These are phyloP conservation scores for Trypanosoma theileri DNA, from an alignment of 208 protist species.

Conservation along the genomic window DNA sequence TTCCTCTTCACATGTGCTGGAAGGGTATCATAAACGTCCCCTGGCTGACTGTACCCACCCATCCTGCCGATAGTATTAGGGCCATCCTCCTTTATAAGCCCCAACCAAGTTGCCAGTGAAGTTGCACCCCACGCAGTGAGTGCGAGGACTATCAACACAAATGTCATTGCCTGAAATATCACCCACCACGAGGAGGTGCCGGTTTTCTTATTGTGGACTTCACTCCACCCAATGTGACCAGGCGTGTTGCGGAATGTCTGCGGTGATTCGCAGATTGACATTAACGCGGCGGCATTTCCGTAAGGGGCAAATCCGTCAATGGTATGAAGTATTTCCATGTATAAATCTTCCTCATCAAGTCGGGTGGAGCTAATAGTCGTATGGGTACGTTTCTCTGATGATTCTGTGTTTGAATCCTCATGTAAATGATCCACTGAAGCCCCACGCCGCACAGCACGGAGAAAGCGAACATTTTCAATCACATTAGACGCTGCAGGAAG, in stretches of 20 bases:
- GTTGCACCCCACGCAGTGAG: not conserved
- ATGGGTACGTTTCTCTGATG: not conserved
- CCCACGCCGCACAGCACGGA: slow-evolving; percentile 41
- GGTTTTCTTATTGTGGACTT: slow-evolving; percentile 28
- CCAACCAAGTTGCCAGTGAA: not conserved
- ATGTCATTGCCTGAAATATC: slow-evolving; percentile 8
- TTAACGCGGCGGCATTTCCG: slow-evolving; percentile 42
- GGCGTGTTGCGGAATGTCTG: slow-evolving; percentile 34
- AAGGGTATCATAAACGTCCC: no score
- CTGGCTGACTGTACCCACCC: not conserved
- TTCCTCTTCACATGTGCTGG: not conserved
- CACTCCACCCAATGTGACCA: slow-evolving; percentile 66
- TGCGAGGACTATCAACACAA: not conserved
- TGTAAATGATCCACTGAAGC: slow-evolving; percentile 28
- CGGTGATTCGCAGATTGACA: slow-evolving; percentile 58
- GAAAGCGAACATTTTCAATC: slow-evolving; percentile 55
- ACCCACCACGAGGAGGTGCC: slow-evolving; percentile 1
- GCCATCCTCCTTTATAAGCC: not conserved
- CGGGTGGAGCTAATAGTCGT: slow-evolving; percentile 9
- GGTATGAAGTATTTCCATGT: slow-evolving; percentile 44
- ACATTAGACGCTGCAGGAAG: slow-evolving; percentile 45
- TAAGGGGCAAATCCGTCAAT: slow-evolving; percentile 46
- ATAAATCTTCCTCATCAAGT: slow-evolving; percentile 39
- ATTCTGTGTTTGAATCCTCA: slow-evolving; percentile 1
- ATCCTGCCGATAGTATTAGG: not conserved